Evolutionary conservation across 2,329 filamentous ascomycete species (phyloP).

Genomic region (Sordariomycetes sp.): DNA sequence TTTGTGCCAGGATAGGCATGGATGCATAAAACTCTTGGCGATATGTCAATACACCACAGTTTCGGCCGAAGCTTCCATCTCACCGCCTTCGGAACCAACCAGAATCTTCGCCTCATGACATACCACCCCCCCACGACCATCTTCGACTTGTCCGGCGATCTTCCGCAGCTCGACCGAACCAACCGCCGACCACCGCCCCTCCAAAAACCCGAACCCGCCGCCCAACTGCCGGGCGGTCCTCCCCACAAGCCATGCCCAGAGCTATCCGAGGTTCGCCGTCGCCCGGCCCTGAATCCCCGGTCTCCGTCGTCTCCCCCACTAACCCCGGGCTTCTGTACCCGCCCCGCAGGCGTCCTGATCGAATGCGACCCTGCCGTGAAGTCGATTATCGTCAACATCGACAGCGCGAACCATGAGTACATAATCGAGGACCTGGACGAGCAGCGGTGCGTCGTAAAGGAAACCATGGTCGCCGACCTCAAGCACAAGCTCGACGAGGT

Average conservation of each 20-base stretch:
- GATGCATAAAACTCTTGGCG: too few relatives aligned
- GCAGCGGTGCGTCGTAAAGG: constrained; percentile 63
- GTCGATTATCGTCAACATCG: constrained; percentile 71
- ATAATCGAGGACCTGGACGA: constrained; percentile 77
- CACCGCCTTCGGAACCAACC: not conserved
- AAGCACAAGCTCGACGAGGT: constrained; percentile 62
- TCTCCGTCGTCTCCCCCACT: constrained; percentile 4
- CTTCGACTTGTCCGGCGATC: not conserved
- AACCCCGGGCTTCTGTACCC: constrained; percentile 4
- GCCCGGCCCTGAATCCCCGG: not conserved
- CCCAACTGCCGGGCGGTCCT: not conserved
- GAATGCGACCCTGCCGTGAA: constrained; percentile 83
- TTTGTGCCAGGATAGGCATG: too few relatives aligned
- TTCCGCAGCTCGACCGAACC: not conserved
- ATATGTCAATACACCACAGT: too few relatives aligned
- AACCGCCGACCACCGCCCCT: not conserved
- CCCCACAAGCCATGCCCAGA: constrained; percentile 36
- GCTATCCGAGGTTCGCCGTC: constrained; percentile 39
- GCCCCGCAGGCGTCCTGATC: constrained; percentile 54
- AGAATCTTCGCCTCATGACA: not conserved
- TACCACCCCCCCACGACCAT: too few relatives aligned
- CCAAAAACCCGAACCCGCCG: not conserved
- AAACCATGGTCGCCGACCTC: constrained; percentile 57
- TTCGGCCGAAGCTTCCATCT: not conserved
- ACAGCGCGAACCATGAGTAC: constrained; percentile 58